Percentiles rank a stretch among this genome's conserved stretches.
Evolutionary conservation across 257 asterid genomes (phyloP).

Genomic region (Penstemon barbatus): DNA sequence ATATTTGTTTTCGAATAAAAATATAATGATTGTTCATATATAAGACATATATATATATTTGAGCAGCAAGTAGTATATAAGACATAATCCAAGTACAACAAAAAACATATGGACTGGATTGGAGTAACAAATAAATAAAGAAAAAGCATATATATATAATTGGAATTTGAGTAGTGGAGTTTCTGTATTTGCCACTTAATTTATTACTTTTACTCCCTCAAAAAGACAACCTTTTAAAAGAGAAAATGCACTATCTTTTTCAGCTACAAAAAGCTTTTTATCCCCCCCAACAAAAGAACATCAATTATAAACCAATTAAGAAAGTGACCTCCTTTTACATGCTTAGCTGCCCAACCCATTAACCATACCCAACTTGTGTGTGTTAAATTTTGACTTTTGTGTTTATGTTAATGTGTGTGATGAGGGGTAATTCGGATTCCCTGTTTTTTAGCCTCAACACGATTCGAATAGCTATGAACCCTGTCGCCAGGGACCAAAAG

Average conservation of each 20-base stretch:
- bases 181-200: background rate
- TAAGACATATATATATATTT: too few species aligned
- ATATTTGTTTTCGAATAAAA: background rate
- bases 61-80: too few species aligned
- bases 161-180: background rate
- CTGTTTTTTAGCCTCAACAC: too few species aligned
- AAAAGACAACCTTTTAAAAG: constrained; percentile 77
- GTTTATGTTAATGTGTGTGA: constrained; percentile 20
- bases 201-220: background rate
- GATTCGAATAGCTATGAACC: too few species aligned
- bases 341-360: constrained; percentile 23
- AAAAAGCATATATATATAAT: background rate
- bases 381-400: constrained; percentile 15
- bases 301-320: constrained; percentile 72
- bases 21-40: background rate
- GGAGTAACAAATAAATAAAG: background rate
- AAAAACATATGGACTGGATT: too few species aligned
- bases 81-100: too few species aligned
- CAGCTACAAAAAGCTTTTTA: constrained; percentile 45
- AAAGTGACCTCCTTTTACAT: constrained; percentile 62
- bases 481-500: too few species aligned
- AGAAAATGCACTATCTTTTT: constrained; percentile 45
- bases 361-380: constrained; percentile 17
- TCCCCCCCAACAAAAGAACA: constrained; percentile 62
- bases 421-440: too few species aligned